These are phyloP conservation scores for Cladobotryum protrusum DNA, from an alignment of 2,329 filamentous ascomycete genomes.

Conservation along the genomic window DNA sequence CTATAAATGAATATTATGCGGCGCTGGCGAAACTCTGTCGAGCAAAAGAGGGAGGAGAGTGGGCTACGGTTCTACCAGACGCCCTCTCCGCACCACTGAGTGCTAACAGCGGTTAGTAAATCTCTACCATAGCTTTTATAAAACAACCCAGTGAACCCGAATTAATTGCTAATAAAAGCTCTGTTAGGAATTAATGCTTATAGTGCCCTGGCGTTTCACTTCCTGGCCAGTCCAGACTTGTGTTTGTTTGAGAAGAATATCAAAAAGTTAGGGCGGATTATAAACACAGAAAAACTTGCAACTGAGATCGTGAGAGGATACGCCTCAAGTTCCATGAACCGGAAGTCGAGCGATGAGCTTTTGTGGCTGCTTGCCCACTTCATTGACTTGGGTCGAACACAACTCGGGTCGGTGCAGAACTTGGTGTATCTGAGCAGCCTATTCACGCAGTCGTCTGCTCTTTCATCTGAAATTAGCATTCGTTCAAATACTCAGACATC, in stretches of 20 bases:
- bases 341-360: slow-evolving; percentile 35
- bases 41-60: slow-evolving; percentile 14
- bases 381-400: slow-evolving; percentile 47
- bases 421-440: slow-evolving; percentile 44
- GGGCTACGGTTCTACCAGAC: slow-evolving; percentile 19
- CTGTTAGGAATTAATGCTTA: slow-evolving; percentile 22
- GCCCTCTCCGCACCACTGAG: slow-evolving; percentile 27
- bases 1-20: slow-evolving; percentile 33
- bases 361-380: slow-evolving; percentile 64
- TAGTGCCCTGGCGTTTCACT: slow-evolving; percentile 31
- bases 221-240: slow-evolving; percentile 33
- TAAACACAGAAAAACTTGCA: slow-evolving; percentile 38
- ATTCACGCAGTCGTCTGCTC: slow-evolving; percentile 46
- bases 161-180: not conserved
- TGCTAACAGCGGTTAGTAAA: slow-evolving; percentile 4
- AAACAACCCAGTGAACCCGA: slow-evolving; percentile 13
- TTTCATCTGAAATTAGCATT: slow-evolving; percentile 45
- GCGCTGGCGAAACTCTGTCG: slow-evolving; percentile 33
- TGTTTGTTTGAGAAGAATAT: slow-evolving; percentile 36
- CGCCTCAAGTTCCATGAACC: slow-evolving; percentile 17
- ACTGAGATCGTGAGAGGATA: slow-evolving; percentile 34
- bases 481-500: slow-evolving; percentile 28
- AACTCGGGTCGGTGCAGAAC: slow-evolving; percentile 27
- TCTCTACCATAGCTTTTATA: too few species aligned
- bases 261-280: slow-evolving; percentile 25